Evolutionary conservation across 2,329 filamentous ascomycete species (phyloP), one percentile per base, ranked within the genome.

Genomic region (Chaetomiaceae sp.): DNA sequence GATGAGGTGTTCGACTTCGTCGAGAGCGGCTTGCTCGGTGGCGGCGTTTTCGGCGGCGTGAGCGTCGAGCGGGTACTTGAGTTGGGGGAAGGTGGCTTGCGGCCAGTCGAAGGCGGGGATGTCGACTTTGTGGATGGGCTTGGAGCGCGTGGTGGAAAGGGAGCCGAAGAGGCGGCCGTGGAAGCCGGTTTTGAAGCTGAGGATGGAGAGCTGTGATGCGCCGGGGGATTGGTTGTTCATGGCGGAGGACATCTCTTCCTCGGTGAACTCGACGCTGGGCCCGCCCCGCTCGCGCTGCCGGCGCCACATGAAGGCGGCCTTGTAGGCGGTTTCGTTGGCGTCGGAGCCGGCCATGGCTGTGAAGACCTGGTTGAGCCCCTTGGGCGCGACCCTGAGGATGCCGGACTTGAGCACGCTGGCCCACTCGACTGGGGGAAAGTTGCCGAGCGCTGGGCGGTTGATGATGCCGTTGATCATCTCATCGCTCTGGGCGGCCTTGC

Each of bases 61-160:
- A 61, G 89, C 76, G 62, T 90, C 86, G 5, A 96, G 83, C 0
- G 90, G 90, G 72, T 96, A 96, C 72, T 91, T 91, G 67, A 95
- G 81, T 59, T 75, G 66, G 9, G 90, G 91, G 79, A 96, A 96
- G 51, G 87, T 82, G 16, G 90, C 90, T 70, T 92, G 89, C 25
- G 90, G 90, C 90, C 90, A 96, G 78, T 96, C 87, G 66, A 96
- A 96, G 65, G 90, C 89, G 21, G 90, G 90, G 63, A 96, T 95
- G 68, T 96, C 90, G 63, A 96, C 77, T 75, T 96, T 96, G 79
- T 96, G 90, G 69, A 96, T 91, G 42, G 90, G 82, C 80, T 96
- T 96, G 71, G 86, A 91, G 67, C 90, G 87, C 13, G 90, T 96
- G 53, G 90, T 95, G 57, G 88, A 92, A 51, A 96, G 80, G 54